Evolutionary conservation across 2,329 filamentous ascomycete genomes (phyloP), one percentile per base, ranked within the genome.

Genomic region (Epicoccum sorghinum): DNA sequence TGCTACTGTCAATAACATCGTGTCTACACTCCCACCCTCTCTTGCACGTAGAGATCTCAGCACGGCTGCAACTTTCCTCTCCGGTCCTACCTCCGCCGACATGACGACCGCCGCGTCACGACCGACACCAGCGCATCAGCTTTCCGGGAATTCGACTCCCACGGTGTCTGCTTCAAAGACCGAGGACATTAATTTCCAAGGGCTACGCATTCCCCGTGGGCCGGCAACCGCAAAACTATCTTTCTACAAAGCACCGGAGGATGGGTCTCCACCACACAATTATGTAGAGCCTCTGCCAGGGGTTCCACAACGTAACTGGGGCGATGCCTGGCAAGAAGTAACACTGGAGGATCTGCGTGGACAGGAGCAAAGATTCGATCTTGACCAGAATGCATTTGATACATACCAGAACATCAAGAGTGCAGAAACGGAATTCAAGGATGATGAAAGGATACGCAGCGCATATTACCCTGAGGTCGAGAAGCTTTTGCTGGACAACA

Each of bases 381-480:
- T 95, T 12, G 88, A 93, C 76, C 80, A 79, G 51, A 86, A 93
- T 72, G 90, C 90, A 60, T 96, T 96, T 79, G 80, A 85, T 52
- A 78, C 89, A 18, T 72, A 91, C 43, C 77, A 79, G 10, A 75
- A 80, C 63, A 75, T 91, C 1, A 78, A 86, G 0, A 80, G 83
- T 1, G 82, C 83, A 2, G 77, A 83, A 29, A 77, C 77, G 36
- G 78, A 79, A 42, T 96, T 93, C 73, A 74, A 74, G 4, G 85
- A 90, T 71, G 88, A 92, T 66, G 83, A 80, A 9, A 84, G 83
- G 56, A 90, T 97, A 74, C 77, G 83, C 67, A 66, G 77, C 1
- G 82, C 86, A 48, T 97, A 96, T 80, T 97, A 97, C 78, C 89
- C 91, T 0, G 91, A 96, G 71, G 84, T 96, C 7, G 88, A 93